Evolutionary conservation across 371 early-diverging fungal genomes (phyloP).

Genomic region (Rhizopus arrhizus): DNA sequence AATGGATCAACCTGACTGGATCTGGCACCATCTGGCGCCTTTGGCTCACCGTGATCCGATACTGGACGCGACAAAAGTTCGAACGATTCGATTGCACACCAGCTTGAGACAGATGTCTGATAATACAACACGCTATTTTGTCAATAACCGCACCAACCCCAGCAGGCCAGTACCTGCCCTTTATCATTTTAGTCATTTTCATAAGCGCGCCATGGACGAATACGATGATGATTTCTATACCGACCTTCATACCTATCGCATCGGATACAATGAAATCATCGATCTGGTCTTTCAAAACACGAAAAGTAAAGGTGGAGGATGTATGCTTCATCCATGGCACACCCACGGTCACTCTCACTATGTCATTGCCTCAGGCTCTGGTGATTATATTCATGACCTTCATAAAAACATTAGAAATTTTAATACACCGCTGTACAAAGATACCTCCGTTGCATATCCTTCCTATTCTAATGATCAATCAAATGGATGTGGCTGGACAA

Average conservation of each 20-base stretch:
- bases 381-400: slow-evolving; percentile 34
- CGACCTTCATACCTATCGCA: slow-evolving; percentile 27
- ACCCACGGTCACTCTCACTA: slow-evolving; percentile 53
- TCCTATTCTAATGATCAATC: slow-evolving; percentile 16
- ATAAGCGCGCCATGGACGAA: slow-evolving; percentile 1
- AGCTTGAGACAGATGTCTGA: slow-evolving; percentile 11
- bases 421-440: slow-evolving; percentile 32
- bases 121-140: slow-evolving; percentile 33
- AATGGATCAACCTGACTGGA: slow-evolving; percentile 22
- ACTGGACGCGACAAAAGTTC: slow-evolving; percentile 22
- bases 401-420: slow-evolving; percentile 36
- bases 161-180: neutral
- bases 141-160: slow-evolving; percentile 33
- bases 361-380: slow-evolving; percentile 39
- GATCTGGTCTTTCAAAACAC: slow-evolving; percentile 46
- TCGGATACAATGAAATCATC: slow-evolving; percentile 30
- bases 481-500: slow-evolving; percentile 45
- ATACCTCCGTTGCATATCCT: slow-evolving; percentile 44
- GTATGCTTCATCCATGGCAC: slow-evolving; percentile 49
- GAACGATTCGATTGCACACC: slow-evolving; percentile 32
- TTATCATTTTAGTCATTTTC: neutral
- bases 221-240: slow-evolving; percentile 22
- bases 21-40: slow-evolving; percentile 21
- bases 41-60: slow-evolving; percentile 20
- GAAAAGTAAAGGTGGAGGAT: slow-evolving; percentile 25